A percentile compares a stretch with the other conserved stretches of the same genome.
Conservation (phyloP, 164 flowering plant species). For the Houttuynia cordata region DNA sequence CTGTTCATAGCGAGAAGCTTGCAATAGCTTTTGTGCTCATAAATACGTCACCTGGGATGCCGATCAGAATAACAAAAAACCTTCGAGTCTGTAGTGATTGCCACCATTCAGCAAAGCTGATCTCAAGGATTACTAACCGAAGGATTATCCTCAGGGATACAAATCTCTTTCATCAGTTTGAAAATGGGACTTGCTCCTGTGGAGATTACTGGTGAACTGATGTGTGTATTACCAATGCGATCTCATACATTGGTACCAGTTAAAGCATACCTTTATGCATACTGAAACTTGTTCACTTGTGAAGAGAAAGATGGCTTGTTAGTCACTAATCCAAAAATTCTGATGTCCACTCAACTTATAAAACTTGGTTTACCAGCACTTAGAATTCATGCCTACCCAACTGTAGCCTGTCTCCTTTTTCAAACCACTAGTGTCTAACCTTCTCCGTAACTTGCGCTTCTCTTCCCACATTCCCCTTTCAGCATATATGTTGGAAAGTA, state of each 20-base stretch:
- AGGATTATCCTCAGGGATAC: constrained; percentile 11
- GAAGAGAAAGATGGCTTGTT: not conserved
- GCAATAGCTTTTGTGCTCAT: constrained; percentile 10
- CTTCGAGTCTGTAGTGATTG: constrained; percentile 11
- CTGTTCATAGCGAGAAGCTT: constrained; percentile 13
- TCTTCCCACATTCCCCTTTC: constrained; percentile 27
- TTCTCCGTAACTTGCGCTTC: constrained; percentile 18
- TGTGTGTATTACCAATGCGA: not conserved
- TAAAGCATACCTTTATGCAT: not conserved
- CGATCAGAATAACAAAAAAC: constrained; percentile 12
- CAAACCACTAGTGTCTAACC: constrained; percentile 14
- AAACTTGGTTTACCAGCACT: not conserved
- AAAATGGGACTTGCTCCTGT: constrained; percentile 9
- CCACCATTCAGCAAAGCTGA: constrained; percentile 8
- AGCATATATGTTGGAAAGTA: constrained; percentile 22
- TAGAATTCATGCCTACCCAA: constrained; percentile 12
- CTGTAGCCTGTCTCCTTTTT: constrained; percentile 17
- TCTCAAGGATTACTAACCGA: constrained; percentile 8
- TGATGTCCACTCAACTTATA: not conserved
- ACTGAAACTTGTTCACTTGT: not conserved
- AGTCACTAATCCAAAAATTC: not conserved
- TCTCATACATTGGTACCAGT: not conserved
- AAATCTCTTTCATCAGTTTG: constrained; percentile 12
- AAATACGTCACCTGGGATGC: constrained; percentile 5
- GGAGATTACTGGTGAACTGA: constrained; percentile 9